These are phyloP conservation scores for Phycomyces nitens DNA, from an alignment of 192 early-diverging fungal genomes.

Conservation along the genomic window DNA sequence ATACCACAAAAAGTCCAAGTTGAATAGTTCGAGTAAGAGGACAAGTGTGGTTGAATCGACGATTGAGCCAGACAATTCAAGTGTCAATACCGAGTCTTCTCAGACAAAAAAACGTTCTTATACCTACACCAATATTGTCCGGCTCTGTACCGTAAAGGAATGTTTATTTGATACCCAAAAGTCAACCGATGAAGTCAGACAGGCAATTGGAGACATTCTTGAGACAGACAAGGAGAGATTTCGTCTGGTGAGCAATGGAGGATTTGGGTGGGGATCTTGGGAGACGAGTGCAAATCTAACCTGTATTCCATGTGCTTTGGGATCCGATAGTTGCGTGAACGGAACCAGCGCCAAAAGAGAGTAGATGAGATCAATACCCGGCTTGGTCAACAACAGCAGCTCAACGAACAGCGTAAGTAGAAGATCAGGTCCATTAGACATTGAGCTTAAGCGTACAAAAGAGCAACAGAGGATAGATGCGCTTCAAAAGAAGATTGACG, in stretches of 20 bases:
- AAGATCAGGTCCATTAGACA: background rate
- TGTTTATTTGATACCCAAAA: conserved; percentile 33
- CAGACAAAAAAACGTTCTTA: conserved; percentile 46
- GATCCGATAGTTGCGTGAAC: conserved; percentile 14
- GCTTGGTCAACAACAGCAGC: background rate
- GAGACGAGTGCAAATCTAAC: too few relatives aligned
- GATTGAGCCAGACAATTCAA: background rate
- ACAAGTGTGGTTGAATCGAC: conserved; percentile 2
- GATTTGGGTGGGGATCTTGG: too few relatives aligned
- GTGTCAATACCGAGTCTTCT: conserved; percentile 2
- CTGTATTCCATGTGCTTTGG: too few relatives aligned
- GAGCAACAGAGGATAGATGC: background rate
- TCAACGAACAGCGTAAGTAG: background rate
- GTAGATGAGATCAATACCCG: background rate
- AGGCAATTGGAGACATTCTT: conserved; percentile 19
- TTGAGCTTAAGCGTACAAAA: too few relatives aligned
- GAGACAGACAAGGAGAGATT: conserved; percentile 9
- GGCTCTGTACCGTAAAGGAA: conserved; percentile 26
- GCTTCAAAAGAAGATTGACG: background rate
- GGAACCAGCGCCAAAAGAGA: conserved; percentile 8
- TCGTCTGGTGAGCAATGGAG: conserved; percentile 4
- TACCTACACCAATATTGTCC: conserved; percentile 47
- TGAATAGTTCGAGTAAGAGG: conserved; percentile 19
- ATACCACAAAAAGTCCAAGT: conserved; percentile 3
- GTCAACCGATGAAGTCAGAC: conserved; percentile 26